Conservation (phyloP, 805 yeast species). For the Candida glaebosa region DNA sequence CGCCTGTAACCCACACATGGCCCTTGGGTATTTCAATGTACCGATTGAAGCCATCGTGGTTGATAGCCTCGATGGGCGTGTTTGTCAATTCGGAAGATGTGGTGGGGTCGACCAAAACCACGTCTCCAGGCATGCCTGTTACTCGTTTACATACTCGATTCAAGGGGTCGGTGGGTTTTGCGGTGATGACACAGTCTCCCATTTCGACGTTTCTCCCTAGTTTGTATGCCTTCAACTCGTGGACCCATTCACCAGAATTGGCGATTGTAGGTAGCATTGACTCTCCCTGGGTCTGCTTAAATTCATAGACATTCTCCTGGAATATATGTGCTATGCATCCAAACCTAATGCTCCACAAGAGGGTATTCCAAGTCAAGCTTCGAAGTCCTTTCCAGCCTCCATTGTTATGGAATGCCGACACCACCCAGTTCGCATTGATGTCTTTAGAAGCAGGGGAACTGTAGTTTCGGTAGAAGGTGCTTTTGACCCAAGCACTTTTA, state of each 20-base stretch:
- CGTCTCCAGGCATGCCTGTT: slow-evolving; percentile 95
- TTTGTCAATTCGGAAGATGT: slow-evolving; percentile 43
- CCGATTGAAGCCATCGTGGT: slow-evolving; percentile 45
- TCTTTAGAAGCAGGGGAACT: neutral
- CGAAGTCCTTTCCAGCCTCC: neutral
- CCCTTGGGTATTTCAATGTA: slow-evolving; percentile 85
- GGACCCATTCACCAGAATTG: slow-evolving; percentile 72
- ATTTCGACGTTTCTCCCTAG: slow-evolving; percentile 62
- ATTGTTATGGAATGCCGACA: neutral
- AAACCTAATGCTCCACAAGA: slow-evolving; percentile 54
- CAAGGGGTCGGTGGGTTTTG: slow-evolving; percentile 84
- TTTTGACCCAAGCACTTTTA: no score
- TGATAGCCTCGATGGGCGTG: slow-evolving; percentile 19
- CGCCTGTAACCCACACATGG: slow-evolving; percentile 97
- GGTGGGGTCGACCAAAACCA: slow-evolving; percentile 77
- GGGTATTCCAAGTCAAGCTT: slow-evolving; percentile 13
- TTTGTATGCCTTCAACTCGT: slow-evolving; percentile 61
- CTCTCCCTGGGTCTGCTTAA: slow-evolving; percentile 84
- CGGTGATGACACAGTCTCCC: slow-evolving; percentile 87
- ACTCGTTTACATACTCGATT: slow-evolving; percentile 89
- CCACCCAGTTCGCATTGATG: no score
- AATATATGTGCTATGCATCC: slow-evolving; percentile 66
- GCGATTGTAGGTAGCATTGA: slow-evolving; percentile 92
- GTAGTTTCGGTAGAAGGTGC: no score
- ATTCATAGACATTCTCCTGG: slow-evolving; percentile 65